Percentiles rank a stretch among this genome's conserved stretches.
Evolutionary conservation across 768 basidiomycete genomes (phyloP).

Genomic region (Chalciporus pseudorubinellus): DNA sequence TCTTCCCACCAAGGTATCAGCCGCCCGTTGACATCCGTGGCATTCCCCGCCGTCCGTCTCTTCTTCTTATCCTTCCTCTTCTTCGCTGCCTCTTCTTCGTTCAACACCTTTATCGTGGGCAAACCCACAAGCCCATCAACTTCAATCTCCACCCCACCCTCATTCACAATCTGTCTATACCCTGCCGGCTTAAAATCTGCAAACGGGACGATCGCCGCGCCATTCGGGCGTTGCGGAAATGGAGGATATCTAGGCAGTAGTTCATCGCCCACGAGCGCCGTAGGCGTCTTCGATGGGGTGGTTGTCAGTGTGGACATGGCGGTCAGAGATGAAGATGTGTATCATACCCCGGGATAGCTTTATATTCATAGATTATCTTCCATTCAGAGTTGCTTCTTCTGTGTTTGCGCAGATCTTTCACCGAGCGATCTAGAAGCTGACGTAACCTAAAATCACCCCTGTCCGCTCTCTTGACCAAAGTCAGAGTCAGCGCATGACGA

Average conservation of each 20-base stretch:
- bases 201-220: conserved; percentile 44
- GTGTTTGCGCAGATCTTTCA: not conserved
- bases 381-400: too few species aligned
- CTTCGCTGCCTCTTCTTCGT: conserved; percentile 19
- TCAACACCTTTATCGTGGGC: conserved; percentile 26
- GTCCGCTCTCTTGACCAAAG: not conserved
- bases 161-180: conserved; percentile 9
- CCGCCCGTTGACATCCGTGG: conserved; percentile 18
- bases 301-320: not conserved
- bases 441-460: not conserved
- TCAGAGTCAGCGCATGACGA: not conserved
- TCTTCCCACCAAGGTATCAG: conserved; percentile 34
- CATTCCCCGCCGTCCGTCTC: conserved; percentile 19
- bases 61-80: conserved; percentile 15
- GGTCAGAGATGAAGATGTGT: not conserved
- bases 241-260: conserved; percentile 39
- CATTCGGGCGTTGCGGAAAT: conserved; percentile 43
- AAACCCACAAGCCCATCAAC: conserved; percentile 25
- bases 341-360: not conserved
- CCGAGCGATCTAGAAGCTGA: not conserved
- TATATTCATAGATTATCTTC: too few species aligned
- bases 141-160: conserved; percentile 20
- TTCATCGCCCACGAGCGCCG: not conserved
- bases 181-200: conserved; percentile 35
- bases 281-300: not conserved